These are phyloP conservation scores for Aristolochia fimbriata DNA, from an alignment of 164 flowering plant species.

Conservation along the genomic window DNA sequence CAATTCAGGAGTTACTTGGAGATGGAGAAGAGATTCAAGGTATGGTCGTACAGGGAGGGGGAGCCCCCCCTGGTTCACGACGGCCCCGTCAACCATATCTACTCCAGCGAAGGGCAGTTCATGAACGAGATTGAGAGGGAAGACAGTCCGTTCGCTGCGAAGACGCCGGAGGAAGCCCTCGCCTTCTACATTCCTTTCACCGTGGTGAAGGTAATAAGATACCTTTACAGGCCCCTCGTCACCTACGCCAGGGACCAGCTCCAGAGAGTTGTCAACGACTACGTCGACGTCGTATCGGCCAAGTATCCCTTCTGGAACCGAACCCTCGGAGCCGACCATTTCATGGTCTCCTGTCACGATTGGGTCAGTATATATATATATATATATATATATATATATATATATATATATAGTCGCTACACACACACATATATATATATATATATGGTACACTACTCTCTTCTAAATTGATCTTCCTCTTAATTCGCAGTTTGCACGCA, in stretches of 20 bases:
- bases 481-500: no score
- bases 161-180: slow-evolving; percentile 43
- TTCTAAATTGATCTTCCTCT: no score
- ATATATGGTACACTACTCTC: no score
- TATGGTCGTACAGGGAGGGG: slow-evolving; percentile 63
- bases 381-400: no score
- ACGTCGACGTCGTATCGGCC: slow-evolving; percentile 25
- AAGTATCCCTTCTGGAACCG: slow-evolving; percentile 58
- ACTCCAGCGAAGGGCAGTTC: slow-evolving; percentile 55
- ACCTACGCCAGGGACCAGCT: slow-evolving; percentile 24
- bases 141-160: slow-evolving; percentile 27
- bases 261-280: slow-evolving; percentile 24
- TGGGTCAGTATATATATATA: slow-evolving; percentile 32
- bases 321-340: slow-evolving; percentile 56
- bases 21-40: slow-evolving; percentile 60
- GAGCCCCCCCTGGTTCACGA: slow-evolving; percentile 42
- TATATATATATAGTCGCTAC: no score
- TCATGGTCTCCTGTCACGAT: slow-evolving; percentile 63
- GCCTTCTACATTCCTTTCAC: slow-evolving; percentile 51
- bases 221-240: slow-evolving; percentile 28
- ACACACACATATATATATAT: no score
- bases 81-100: slow-evolving; percentile 49
- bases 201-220: slow-evolving; percentile 25
- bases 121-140: slow-evolving; percentile 39
- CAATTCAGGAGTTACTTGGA: slow-evolving; percentile 58